Evolutionary conservation across 176 grass and related monocot genomes (phyloP).

Genomic region (Triticum turgidum): DNA sequence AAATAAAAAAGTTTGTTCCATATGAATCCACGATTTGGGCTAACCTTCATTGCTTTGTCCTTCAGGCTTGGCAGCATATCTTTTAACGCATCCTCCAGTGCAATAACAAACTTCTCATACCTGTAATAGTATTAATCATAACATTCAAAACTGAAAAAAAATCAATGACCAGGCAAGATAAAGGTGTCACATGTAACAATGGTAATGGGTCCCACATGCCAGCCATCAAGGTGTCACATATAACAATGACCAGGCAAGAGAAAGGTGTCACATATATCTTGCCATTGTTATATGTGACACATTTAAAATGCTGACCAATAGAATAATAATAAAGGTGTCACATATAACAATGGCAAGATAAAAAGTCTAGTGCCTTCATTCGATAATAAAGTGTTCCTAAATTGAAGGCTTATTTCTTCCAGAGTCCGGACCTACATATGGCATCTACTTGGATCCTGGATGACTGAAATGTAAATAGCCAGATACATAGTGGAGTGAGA

Average conservation of each 20-base stretch:
- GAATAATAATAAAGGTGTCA: not conserved
- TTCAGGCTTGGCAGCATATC: constrained; percentile 96
- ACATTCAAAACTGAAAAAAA: not conserved
- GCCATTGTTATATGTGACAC: no score
- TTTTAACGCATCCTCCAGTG: constrained; percentile 87
- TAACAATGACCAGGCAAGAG: no score
- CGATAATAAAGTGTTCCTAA: not conserved
- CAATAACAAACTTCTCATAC: constrained; percentile 92
- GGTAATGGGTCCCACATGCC: not conserved
- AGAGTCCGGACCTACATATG: not conserved
- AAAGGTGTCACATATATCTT: no score
- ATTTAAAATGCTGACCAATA: not conserved
- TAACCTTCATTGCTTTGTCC: constrained; percentile 98
- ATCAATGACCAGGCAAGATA: not conserved
- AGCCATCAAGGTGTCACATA: not conserved
- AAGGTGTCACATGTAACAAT: no score
- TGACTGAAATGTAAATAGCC: not conserved
- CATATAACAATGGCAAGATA: not conserved
- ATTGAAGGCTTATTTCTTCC: constrained; percentile 16
- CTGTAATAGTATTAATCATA: constrained; percentile 45
- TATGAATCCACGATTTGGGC: constrained; percentile 28
- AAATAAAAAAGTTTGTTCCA: constrained; percentile 1
- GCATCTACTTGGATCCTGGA: not conserved
- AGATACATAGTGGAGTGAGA: constrained; percentile 9
- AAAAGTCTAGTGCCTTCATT: constrained; percentile 8